Evolutionary conservation across 1,284 basidiomycete genomes (phyloP).

Genomic region (Polyporus tsugae): DNA sequence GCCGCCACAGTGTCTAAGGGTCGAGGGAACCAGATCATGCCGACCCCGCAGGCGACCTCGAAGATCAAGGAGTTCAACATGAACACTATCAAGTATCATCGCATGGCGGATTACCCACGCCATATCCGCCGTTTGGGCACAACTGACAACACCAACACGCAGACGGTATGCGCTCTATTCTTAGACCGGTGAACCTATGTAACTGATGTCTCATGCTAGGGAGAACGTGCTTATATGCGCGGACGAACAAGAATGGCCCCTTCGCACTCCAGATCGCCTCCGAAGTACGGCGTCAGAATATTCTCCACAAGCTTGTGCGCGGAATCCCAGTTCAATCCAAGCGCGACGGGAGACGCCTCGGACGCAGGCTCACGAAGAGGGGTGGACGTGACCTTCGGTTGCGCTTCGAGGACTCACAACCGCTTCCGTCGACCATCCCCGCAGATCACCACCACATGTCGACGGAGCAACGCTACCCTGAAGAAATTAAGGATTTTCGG

Average conservation of each 20-base stretch:
- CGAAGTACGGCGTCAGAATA: background rate
- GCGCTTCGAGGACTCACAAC: background rate
- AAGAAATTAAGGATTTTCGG: background rate
- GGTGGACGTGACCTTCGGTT: background rate
- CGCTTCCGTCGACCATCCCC: background rate
- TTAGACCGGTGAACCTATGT: too few relatives aligned
- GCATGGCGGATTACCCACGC: slow-evolving; percentile 38
- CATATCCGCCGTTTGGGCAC: slow-evolving; percentile 43
- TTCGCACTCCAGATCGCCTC: slow-evolving; percentile 36
- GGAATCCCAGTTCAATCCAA: background rate
- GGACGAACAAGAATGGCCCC: slow-evolving; percentile 42
- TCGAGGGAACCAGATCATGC: too few relatives aligned
- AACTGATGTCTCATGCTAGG: slow-evolving; percentile 20
- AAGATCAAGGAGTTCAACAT: slow-evolving; percentile 34
- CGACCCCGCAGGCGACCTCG: background rate
- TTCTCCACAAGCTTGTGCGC: slow-evolving; percentile 50
- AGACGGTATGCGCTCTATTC: slow-evolving; percentile 10
- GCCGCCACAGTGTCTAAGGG: slow-evolving; percentile 16
- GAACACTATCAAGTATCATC: slow-evolving; percentile 44
- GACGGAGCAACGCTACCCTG: background rate
- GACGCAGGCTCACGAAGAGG: background rate
- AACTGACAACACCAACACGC: slow-evolving; percentile 40
- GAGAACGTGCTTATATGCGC: slow-evolving; percentile 42
- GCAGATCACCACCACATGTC: background rate
- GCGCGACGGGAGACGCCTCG: background rate